Evolutionary conservation across 371 early-diverging fungal species (phyloP).

Genomic region (Mortierella polycephala): DNA sequence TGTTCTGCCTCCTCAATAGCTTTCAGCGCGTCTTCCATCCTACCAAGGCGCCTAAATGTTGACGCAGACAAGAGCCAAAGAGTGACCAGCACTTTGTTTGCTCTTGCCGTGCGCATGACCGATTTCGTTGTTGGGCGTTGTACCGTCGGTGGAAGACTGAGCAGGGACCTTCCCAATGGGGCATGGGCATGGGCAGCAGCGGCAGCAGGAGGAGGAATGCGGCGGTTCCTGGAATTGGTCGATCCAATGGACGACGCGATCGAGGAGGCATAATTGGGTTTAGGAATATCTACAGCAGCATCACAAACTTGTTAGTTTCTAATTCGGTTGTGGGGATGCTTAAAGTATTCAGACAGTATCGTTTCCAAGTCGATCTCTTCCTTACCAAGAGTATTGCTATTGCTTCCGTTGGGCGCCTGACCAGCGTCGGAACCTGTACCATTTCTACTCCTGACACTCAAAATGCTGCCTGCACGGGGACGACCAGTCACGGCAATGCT

Average conservation of each 20-base stretch:
- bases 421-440: constrained; percentile 32
- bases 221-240: constrained; percentile 29
- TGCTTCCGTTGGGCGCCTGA: constrained; percentile 1
- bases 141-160: constrained; percentile 22
- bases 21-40: constrained; percentile 70
- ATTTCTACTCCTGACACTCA: constrained; percentile 38
- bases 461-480: constrained; percentile 45
- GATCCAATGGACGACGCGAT: constrained; percentile 54
- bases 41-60: constrained; percentile 64
- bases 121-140: constrained; percentile 27
- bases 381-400: constrained; percentile 32
- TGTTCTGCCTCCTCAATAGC: constrained; percentile 77
- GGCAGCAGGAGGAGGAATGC: constrained; percentile 1
- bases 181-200: not conserved
- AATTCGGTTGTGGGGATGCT: no score
- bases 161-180: constrained; percentile 12
- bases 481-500: constrained; percentile 18
- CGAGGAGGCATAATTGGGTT: constrained; percentile 55
- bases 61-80: constrained; percentile 75
- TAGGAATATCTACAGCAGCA: constrained; percentile 43
- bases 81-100: constrained; percentile 59
- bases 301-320: no score
- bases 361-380: not conserved
- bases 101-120: constrained; percentile 54
- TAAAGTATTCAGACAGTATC: not conserved